These are phyloP conservation scores for Microglena sp. DNA, from an alignment of 139 green algal genomes.

Conservation along the genomic window DNA sequence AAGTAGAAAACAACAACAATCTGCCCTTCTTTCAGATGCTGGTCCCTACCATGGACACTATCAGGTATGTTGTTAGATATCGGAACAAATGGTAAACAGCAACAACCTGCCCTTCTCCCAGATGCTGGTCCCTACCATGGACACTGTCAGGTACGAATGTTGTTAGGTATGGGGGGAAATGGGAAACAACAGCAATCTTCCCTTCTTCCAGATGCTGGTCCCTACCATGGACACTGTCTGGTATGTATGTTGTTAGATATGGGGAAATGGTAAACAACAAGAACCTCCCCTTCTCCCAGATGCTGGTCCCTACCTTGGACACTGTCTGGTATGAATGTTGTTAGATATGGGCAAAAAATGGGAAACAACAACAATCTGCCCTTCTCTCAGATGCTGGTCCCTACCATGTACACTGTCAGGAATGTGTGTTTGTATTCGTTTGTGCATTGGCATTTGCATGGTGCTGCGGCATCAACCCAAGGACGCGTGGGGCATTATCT, in stretches of 20 bases:
- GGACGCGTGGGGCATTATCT: no score
- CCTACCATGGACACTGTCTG: constrained; percentile 66
- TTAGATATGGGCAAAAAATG: no score
- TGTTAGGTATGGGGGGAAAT: no score
- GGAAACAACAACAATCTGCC: constrained; percentile 25
- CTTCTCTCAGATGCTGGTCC: constrained; percentile 66
- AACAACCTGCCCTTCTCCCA: constrained; percentile 48
- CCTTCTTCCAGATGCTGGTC: constrained; percentile 71
- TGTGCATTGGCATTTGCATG: no score
- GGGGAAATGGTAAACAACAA: no score
- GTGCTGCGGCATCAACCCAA: no score
- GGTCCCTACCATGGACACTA: constrained; percentile 68
- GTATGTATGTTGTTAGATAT: no score
- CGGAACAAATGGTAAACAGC: no score
- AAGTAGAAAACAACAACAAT: constrained; percentile 44
- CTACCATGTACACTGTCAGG: constrained; percentile 62
- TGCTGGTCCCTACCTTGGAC: constrained; percentile 68
- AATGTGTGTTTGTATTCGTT: no score
- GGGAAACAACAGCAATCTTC: constrained; percentile 48
- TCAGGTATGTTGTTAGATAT: no score
- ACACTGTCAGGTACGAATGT: constrained; percentile 52
- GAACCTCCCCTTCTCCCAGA: constrained; percentile 65
- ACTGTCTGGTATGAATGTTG: constrained; percentile 49
- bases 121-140: constrained; percentile 65
- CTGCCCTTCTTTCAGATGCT: constrained; percentile 72